phyloP scores from a whole-genome alignment of 164 flowering plant species.

The Annona squamosa region DNA sequence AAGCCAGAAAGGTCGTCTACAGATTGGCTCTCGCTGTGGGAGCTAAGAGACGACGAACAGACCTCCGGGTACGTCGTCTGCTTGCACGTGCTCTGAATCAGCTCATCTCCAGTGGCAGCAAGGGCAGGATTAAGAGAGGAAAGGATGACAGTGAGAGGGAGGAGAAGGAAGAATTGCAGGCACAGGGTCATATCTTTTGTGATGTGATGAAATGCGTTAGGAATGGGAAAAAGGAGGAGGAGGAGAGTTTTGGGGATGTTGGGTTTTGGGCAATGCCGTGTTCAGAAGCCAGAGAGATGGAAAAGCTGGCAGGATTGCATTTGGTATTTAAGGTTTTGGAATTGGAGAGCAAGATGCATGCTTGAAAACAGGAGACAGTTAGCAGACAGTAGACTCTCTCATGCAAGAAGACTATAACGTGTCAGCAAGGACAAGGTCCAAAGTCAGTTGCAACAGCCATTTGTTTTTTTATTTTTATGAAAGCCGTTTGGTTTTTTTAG shows the following conservation, averaged over 20 bases:
- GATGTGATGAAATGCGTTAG: background rate
- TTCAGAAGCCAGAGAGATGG: background rate
- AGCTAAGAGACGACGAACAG: background rate
- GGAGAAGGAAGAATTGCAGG: slow-evolving; percentile 7
- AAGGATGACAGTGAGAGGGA: background rate
- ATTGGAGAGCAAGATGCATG: no score
- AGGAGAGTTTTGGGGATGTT: background rate
- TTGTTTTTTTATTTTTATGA: no score
- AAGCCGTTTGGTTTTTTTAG: no score
- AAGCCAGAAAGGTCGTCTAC: slow-evolving; percentile 3
- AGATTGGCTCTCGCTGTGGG: background rate
- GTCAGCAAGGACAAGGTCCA: no score
- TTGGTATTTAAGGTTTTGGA: no score
- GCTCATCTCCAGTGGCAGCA: background rate
- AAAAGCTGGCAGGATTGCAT: background rate
- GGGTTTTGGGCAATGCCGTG: background rate
- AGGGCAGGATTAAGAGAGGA: background rate
- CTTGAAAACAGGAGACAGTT: no score
- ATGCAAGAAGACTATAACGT: no score
- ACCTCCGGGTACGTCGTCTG: slow-evolving; percentile 1
- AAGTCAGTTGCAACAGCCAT: no score
- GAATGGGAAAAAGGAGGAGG: background rate
- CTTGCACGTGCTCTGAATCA: slow-evolving; percentile 2
- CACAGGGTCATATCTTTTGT: background rate
- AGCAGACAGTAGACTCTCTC: no score